Evolutionary conservation across 495 filamentous ascomycete species (phyloP).

Genomic region (Neurospora sp.): DNA sequence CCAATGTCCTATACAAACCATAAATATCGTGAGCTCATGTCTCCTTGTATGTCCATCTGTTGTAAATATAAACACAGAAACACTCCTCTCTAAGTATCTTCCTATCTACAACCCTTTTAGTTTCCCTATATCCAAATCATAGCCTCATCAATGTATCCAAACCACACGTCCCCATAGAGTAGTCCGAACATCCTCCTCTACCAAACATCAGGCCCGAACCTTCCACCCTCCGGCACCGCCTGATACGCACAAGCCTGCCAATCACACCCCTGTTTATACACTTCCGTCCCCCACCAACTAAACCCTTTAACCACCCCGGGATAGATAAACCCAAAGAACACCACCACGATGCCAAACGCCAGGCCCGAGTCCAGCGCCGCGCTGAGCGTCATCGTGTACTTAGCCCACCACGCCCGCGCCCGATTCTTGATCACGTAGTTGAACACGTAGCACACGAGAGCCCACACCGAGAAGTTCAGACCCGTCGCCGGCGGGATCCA

Average conservation of each 20-base stretch:
- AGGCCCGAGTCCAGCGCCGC: constrained; percentile 75
- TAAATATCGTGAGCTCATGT: not conserved
- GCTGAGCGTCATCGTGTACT: constrained; percentile 80
- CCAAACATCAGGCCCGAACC: constrained; percentile 51
- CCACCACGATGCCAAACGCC: constrained; percentile 65
- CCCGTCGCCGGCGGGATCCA: constrained; percentile 85
- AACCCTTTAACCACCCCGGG: constrained; percentile 55
- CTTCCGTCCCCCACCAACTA: constrained; percentile 67
- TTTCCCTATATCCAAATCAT: not conserved
- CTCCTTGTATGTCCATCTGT: not conserved
- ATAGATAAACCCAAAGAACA: constrained; percentile 76
- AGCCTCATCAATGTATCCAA: not conserved
- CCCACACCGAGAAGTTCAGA: constrained; percentile 75
- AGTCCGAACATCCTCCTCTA: constrained; percentile 8
- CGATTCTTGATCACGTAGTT: constrained; percentile 61
- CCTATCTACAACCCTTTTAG: not conserved
- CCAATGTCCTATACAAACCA: not conserved
- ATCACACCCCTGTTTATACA: constrained; percentile 56
- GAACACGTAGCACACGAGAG: constrained; percentile 70
- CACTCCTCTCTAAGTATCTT: not conserved
- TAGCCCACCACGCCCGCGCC: constrained; percentile 68
- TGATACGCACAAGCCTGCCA: constrained; percentile 53
- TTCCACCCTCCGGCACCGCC: constrained; percentile 38
- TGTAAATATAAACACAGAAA: not conserved
- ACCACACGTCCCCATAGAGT: not conserved